Conservation (phyloP, 768 basidiomycete species). For the Boletus pseudo-olivaceus region DNA sequence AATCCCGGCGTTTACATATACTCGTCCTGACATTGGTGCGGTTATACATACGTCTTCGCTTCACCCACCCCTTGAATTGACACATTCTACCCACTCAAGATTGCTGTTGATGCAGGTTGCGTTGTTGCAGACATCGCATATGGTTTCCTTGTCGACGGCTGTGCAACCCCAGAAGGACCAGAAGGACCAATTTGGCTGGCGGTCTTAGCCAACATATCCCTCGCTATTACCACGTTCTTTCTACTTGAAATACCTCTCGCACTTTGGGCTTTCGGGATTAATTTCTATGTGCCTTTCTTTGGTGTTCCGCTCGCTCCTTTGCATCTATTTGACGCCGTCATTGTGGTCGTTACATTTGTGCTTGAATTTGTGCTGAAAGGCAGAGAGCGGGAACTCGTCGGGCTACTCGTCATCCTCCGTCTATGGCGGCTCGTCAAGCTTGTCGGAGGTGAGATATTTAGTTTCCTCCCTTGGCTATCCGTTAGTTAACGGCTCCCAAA, state of each 20-base stretch:
- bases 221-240: constrained; percentile 69
- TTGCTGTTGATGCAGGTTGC: constrained; percentile 60
- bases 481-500: background rate
- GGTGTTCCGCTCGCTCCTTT: constrained; percentile 50
- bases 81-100: constrained; percentile 33
- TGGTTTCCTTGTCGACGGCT: constrained; percentile 56
- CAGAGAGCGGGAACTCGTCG: constrained; percentile 65
- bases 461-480: background rate
- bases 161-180: constrained; percentile 40
- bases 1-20: constrained; percentile 51
- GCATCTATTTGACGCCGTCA: constrained; percentile 71
- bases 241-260: constrained; percentile 72
- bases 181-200: constrained; percentile 60
- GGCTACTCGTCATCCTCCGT: constrained; percentile 68
- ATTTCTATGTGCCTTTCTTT: constrained; percentile 62
- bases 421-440: constrained; percentile 80
- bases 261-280: constrained; percentile 61
- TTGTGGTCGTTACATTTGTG: constrained; percentile 71
- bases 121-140: constrained; percentile 73
- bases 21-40: constrained; percentile 56
- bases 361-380: constrained; percentile 70
- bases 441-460: constrained; percentile 45
- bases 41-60: constrained; percentile 22
- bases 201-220: constrained; percentile 57
- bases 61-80: constrained; percentile 12